These are phyloP conservation scores for Trifolium fragiferum DNA, from an alignment of 306 rosid species.

Conservation along the genomic window DNA sequence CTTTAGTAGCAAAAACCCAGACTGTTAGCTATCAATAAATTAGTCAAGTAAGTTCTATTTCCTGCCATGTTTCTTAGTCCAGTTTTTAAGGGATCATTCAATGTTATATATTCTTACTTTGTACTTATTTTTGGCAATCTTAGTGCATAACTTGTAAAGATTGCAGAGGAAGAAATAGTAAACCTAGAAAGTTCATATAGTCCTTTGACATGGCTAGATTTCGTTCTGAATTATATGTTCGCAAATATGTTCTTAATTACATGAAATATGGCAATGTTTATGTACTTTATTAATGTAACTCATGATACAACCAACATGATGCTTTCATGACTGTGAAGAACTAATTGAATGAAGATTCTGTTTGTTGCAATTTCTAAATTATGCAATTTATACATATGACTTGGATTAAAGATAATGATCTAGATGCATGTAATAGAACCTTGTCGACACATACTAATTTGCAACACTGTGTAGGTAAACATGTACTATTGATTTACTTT, in stretches of 20 bases:
- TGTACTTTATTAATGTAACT: neutral
- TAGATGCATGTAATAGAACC: conserved; percentile 27
- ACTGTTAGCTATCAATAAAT: conserved; percentile 9
- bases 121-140: neutral
- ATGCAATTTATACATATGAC: conserved; percentile 9
- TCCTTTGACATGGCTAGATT: conserved; percentile 3
- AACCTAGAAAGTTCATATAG: conserved; percentile 9
- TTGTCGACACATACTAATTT: conserved; percentile 9
- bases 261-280: conserved; percentile 4
- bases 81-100: conserved; percentile 13
- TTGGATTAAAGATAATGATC: conserved; percentile 7
- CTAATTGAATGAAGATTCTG: conserved; percentile 8
- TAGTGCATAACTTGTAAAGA: conserved; percentile 9
- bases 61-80: neutral
- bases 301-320: neutral
- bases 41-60: conserved; percentile 36
- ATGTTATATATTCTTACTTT: neutral
- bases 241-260: neutral
- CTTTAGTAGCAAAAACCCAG: neutral
- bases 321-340: conserved; percentile 15
- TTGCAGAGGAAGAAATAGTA: neutral
- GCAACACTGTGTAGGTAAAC: conserved; percentile 33
- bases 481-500: conserved; percentile 41
- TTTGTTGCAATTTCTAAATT: conserved; percentile 5
- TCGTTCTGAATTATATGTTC: neutral